Base-by-base conservation (phyloP, 306 rosid genomes). In the Rubus idaeus region DNA sequence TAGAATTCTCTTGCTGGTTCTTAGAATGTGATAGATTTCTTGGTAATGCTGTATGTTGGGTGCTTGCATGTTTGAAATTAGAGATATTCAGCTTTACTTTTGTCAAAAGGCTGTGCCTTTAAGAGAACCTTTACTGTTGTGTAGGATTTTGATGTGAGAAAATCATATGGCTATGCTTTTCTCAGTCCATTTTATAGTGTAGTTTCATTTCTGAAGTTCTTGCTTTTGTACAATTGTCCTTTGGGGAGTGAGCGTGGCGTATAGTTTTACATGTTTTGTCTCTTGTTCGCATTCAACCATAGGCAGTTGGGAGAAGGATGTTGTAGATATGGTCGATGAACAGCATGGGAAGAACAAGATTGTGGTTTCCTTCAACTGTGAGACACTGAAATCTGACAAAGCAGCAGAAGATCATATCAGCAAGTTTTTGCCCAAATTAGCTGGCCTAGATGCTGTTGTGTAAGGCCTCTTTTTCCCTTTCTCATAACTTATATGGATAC, bases 351-450 rank as follows among this genome's bases (percentile, higher is more conserved):
- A 86, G 86, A 81, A 84, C 78, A 86, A 81, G 84, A 79, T 90
- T 23, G 20, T 37, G 23, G 83, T 95, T 68, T 88, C 92, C 17
- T 92, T 92, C 26, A 90, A 81, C 78, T 91, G 97, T 71, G 83
- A 88, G 78, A 95, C 94, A 30, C 84, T 95, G 82, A 95, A 94
- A 87, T 88, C 99, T 16, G 97, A 95, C 7, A 63, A 83, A 74
- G 97, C 95, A 50, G 97, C 97, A 26, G 96, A 95, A 88, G 99
- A 92, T 35, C 99, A 92, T 83, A 89, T 92, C 84, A 88, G 55
- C 65, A 86, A 89, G 75, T 95, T 89, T 85, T 74, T 95, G 93
- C 97, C 99, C 64, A 95, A 95, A 78, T 81, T 92, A 82, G 88
- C 90, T 3, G 97, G 97, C 47, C 83, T 90, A 53, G 95, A 95